These are phyloP conservation scores for Elsinoe necatrix DNA, from an alignment of 2,329 filamentous ascomycete species.

Conservation along the genomic window DNA sequence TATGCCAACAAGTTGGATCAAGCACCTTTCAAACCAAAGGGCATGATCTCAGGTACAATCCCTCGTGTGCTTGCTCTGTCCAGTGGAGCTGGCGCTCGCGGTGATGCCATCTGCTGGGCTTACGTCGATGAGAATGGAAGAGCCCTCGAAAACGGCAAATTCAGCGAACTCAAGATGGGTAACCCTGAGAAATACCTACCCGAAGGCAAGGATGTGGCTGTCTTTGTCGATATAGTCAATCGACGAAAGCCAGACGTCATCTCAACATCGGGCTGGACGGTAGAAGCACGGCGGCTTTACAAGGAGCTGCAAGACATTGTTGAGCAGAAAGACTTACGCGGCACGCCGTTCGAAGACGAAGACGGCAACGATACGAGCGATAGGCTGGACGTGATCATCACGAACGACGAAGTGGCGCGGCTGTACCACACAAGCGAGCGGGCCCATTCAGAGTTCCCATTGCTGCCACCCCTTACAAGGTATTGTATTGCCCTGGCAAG, in stretches of 20 bases:
- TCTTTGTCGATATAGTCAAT: constrained; percentile 70
- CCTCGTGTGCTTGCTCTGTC: constrained; percentile 82
- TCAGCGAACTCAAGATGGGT: constrained; percentile 63
- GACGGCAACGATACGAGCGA: constrained; percentile 62
- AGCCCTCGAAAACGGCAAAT: constrained; percentile 80
- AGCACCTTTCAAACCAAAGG: constrained; percentile 90
- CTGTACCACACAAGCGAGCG: constrained; percentile 87
- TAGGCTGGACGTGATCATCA: constrained; percentile 75
- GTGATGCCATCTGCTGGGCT: constrained; percentile 79
- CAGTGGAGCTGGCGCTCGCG: constrained; percentile 71
- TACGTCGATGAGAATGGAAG: constrained; percentile 90
- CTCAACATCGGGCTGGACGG: constrained; percentile 78
- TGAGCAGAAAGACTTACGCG: constrained; percentile 65
- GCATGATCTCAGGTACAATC: constrained; percentile 77
- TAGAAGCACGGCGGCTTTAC: constrained; percentile 76
- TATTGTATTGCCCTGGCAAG: constrained; percentile 86
- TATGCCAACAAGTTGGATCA: constrained; percentile 89
- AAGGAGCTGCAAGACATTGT: constrained; percentile 74
- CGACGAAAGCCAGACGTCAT: constrained; percentile 82
- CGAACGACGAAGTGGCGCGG: constrained; percentile 95
- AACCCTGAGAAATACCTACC: constrained; percentile 59
- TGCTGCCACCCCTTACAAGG: constrained; percentile 65
- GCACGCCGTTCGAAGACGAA: constrained; percentile 79
- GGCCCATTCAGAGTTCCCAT: constrained; percentile 71
- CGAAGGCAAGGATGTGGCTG: constrained; percentile 55